Percentiles rank a stretch among this genome's conserved stretches.
These are phyloP conservation scores for Colletotrichum endophyticum DNA, from an alignment of 2,329 filamentous ascomycete genomes.

Conservation along the genomic window DNA sequence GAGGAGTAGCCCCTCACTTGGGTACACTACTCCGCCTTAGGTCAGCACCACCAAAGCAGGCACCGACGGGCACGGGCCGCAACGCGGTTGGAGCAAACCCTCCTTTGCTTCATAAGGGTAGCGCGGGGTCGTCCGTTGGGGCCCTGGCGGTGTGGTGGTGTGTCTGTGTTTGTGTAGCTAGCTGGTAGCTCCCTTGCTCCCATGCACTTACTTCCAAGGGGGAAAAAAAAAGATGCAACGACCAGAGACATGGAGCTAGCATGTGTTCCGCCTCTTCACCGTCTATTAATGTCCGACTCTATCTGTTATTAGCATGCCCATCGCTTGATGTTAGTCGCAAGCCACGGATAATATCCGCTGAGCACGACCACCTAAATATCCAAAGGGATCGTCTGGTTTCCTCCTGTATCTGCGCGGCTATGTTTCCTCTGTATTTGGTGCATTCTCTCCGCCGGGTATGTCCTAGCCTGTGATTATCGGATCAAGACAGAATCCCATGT, in stretches of 20 bases:
- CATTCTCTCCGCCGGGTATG: background rate
- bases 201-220: background rate
- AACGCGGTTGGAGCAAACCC: background rate
- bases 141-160: constrained; percentile 4
- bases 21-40: background rate
- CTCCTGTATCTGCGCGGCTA: background rate
- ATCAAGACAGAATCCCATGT: background rate
- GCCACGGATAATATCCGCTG: background rate
- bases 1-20: background rate
- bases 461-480: background rate
- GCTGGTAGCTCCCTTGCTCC: background rate
- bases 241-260: background rate
- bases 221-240: background rate
- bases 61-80: background rate
- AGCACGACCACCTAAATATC: background rate
- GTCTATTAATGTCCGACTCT: background rate
- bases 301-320: background rate
- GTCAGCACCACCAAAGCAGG: background rate
- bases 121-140: constrained; percentile 3
- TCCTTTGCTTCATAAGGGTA: background rate
- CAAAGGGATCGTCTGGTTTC: background rate
- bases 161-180: background rate
- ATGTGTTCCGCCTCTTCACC: background rate
- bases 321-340: background rate
- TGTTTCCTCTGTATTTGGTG: background rate